Percentiles rank a stretch among this genome's conserved stretches.
These are phyloP conservation scores for Microbotryum saponariae DNA, from an alignment of 1,284 basidiomycete genomes.

Conservation along the genomic window DNA sequence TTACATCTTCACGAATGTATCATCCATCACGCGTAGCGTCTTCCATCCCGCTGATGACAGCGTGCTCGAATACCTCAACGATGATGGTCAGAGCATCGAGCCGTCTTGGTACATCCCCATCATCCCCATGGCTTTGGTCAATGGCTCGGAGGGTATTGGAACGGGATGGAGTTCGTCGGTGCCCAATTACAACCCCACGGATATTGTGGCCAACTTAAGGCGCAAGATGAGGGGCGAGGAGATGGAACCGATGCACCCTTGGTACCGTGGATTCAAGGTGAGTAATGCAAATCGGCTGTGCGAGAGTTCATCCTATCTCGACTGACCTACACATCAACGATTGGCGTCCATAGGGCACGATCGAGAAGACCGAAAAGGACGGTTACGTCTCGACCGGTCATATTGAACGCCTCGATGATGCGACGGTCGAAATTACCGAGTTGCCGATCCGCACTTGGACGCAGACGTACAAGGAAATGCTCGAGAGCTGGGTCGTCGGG, in stretches of 20 bases:
- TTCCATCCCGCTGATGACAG: conserved; percentile 82
- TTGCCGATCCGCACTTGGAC: conserved; percentile 96
- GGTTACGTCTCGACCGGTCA: conserved; percentile 81
- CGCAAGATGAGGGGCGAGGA: conserved; percentile 83
- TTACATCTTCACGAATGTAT: conserved; percentile 89
- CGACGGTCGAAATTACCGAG: conserved; percentile 89
- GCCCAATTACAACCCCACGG: conserved; percentile 86
- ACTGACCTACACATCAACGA: not conserved
- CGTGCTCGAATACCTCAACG: conserved; percentile 72
- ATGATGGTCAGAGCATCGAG: conserved; percentile 83
- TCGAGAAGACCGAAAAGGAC: conserved; percentile 70
- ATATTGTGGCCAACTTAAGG: conserved; percentile 81
- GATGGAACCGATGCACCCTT: conserved; percentile 76
- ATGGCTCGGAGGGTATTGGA: conserved; percentile 95
- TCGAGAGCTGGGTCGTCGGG: conserved; percentile 59
- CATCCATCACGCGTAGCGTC: conserved; percentile 66
- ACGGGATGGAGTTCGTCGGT: conserved; percentile 96
- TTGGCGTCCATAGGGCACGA: conserved; percentile 54
- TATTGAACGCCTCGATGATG: conserved; percentile 69
- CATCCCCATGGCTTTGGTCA: conserved; percentile 80
- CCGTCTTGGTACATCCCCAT: conserved; percentile 93
- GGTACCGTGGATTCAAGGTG: conserved; percentile 85
- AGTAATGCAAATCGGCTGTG: conserved; percentile 13
- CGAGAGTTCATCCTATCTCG: too few relatives aligned
- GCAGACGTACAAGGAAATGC: conserved; percentile 77